phyloP scores from a whole-genome alignment of 495 filamentous ascomycete species.

The Xylaria curta region DNA sequence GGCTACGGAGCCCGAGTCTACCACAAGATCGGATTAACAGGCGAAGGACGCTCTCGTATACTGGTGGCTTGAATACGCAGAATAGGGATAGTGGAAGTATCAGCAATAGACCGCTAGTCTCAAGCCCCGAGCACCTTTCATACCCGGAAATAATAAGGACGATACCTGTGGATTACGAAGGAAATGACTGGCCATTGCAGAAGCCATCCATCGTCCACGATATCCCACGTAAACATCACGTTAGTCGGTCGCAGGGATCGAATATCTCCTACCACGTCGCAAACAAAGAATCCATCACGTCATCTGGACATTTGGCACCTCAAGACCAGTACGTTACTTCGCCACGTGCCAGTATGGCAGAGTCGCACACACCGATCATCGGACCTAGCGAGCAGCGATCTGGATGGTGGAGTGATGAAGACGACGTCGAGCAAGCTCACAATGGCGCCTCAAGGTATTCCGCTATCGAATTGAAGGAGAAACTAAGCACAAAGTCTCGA shows the following conservation, averaged over 20 bases:
- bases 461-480: background rate
- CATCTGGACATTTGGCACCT: background rate
- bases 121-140: slow-evolving; percentile 14
- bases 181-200: slow-evolving; percentile 16
- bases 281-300: slow-evolving; percentile 19
- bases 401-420: slow-evolving; percentile 26
- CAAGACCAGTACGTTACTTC: background rate
- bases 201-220: slow-evolving; percentile 20
- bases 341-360: slow-evolving; percentile 17
- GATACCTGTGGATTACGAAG: slow-evolving; percentile 4
- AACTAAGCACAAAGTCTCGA: background rate
- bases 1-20: slow-evolving; percentile 23
- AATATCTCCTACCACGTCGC: slow-evolving; percentile 1
- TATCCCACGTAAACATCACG: slow-evolving; percentile 10
- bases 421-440: slow-evolving; percentile 10
- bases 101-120: background rate
- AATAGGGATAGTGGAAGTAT: background rate
- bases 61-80: background rate
- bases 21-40: slow-evolving; percentile 13
- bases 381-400: slow-evolving; percentile 25
- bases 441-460: background rate
- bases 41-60: background rate
- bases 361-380: slow-evolving; percentile 23
- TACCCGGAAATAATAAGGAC: background rate
- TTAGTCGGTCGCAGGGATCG: slow-evolving; percentile 17